A percentile compares a stretch with the other conserved stretches of the same genome.
These are phyloP conservation scores for Flueggea neowawraea DNA, from an alignment of 441 rosid species.

Conservation along the genomic window DNA sequence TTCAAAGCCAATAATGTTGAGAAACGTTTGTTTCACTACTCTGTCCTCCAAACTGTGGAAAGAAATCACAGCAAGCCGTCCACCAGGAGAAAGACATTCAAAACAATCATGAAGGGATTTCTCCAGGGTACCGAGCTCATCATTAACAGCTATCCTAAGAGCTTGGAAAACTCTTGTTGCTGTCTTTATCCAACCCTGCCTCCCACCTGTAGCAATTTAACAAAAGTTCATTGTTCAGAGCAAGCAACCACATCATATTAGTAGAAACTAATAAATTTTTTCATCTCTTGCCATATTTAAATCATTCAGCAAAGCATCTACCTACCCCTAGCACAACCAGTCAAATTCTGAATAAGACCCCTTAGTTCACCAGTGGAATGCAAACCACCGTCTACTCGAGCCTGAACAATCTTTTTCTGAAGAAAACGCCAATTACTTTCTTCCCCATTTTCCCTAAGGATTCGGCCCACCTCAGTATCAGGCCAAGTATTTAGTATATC, in stretches of 20 bases:
- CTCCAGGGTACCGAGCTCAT: constrained; percentile 81
- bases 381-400: constrained; percentile 70
- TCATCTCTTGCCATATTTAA: no score
- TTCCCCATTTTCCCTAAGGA: constrained; percentile 85
- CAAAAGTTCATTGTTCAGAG: constrained; percentile 3
- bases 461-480: constrained; percentile 66
- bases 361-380: constrained; percentile 82
- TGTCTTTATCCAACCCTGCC: constrained; percentile 98
- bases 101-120: constrained; percentile 63
- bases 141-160: constrained; percentile 87
- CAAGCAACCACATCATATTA: no score
- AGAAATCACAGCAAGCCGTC: constrained; percentile 89
- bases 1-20: constrained; percentile 44
- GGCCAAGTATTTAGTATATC: constrained; percentile 94
- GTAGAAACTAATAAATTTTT: no score
- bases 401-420: constrained; percentile 64
- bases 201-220: constrained; percentile 47
- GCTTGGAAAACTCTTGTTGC: constrained; percentile 96
- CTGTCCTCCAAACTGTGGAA: constrained; percentile 98
- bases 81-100: constrained; percentile 82
- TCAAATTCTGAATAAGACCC: constrained; percentile 50
- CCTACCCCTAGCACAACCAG: constrained; percentile 1
- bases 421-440: constrained; percentile 81
- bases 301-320: no score
- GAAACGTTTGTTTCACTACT: constrained; percentile 89